phyloP scores from a whole-genome alignment of 805 yeast genomes.

The Candida coquimbonensis region DNA sequence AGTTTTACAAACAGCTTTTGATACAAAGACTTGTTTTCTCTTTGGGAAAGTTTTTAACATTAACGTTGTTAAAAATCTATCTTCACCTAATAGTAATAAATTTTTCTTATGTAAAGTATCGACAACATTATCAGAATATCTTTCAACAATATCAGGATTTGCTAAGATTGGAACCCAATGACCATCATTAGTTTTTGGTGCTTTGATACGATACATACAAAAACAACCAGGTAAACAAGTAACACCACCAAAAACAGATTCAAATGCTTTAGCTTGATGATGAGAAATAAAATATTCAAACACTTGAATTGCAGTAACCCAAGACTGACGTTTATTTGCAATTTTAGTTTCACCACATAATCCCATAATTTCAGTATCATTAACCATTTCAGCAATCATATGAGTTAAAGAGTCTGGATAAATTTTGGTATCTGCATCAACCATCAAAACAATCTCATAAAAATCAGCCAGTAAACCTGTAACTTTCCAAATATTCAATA shows the following conservation, averaged over 20 bases:
- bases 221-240: slow-evolving; percentile 96
- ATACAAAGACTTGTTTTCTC: slow-evolving; percentile 78
- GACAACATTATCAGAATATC: slow-evolving; percentile 80
- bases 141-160: slow-evolving; percentile 88
- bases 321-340: slow-evolving; percentile 70
- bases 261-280: slow-evolving; percentile 91
- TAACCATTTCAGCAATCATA: slow-evolving; percentile 85
- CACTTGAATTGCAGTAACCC: slow-evolving; percentile 93
- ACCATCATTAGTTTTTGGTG: slow-evolving; percentile 74
- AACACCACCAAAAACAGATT: slow-evolving; percentile 90
- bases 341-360: slow-evolving; percentile 93
- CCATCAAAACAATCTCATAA: slow-evolving; percentile 83
- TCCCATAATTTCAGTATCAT: slow-evolving; percentile 84
- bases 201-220: slow-evolving; percentile 83
- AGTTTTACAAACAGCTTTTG: slow-evolving; percentile 90
- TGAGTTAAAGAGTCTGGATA: slow-evolving; percentile 84
- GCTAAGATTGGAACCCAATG: slow-evolving; percentile 93
- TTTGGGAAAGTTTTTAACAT: slow-evolving; percentile 88
- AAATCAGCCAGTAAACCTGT: slow-evolving; percentile 81
- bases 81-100: slow-evolving; percentile 81
- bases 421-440: slow-evolving; percentile 89
- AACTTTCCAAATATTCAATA: slow-evolving; percentile 68
- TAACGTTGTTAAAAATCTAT: slow-evolving; percentile 74
- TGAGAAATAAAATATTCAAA: slow-evolving; percentile 91
- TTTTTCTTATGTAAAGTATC: slow-evolving; percentile 84